These are phyloP conservation scores for Dendryphion nanum DNA, from an alignment of 2,329 filamentous ascomycete species.

Conservation along the genomic window DNA sequence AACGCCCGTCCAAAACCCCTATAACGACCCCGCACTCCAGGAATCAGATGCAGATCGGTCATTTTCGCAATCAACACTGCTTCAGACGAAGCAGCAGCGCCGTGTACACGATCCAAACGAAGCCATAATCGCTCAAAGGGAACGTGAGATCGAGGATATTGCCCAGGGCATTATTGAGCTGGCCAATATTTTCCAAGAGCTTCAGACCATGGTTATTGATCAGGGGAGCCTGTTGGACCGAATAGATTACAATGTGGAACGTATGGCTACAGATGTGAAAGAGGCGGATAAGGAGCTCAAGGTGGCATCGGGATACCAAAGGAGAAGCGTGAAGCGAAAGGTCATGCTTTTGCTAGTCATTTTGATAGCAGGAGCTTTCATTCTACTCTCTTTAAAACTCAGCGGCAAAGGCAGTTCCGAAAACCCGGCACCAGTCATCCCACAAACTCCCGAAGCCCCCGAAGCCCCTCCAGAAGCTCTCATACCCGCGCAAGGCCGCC, in stretches of 20 bases:
- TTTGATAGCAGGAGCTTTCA: constrained; percentile 82
- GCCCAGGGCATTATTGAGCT: constrained; percentile 97
- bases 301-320: constrained; percentile 85
- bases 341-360: constrained; percentile 86
- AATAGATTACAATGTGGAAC: constrained; percentile 84
- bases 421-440: constrained; percentile 14
- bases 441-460: constrained; percentile 17
- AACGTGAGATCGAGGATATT: constrained; percentile 96
- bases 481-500: background rate
- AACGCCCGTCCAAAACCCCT: constrained; percentile 58
- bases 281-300: constrained; percentile 89
- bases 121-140: constrained; percentile 81
- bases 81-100: constrained; percentile 67
- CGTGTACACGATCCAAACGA: constrained; percentile 68
- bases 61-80: constrained; percentile 85
- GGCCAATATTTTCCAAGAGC: constrained; percentile 92
- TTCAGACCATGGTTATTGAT: constrained; percentile 80
- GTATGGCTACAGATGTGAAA: constrained; percentile 91
- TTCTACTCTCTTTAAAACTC: constrained; percentile 77
- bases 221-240: constrained; percentile 53
- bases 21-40: constrained; percentile 76
- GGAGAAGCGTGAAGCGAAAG: constrained; percentile 84
- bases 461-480: constrained; percentile 4
- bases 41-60: constrained; percentile 93
- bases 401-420: constrained; percentile 45